Evolutionary conservation across 2,329 filamentous ascomycete species (phyloP).

Genomic region (Coniochaeta sp.): DNA sequence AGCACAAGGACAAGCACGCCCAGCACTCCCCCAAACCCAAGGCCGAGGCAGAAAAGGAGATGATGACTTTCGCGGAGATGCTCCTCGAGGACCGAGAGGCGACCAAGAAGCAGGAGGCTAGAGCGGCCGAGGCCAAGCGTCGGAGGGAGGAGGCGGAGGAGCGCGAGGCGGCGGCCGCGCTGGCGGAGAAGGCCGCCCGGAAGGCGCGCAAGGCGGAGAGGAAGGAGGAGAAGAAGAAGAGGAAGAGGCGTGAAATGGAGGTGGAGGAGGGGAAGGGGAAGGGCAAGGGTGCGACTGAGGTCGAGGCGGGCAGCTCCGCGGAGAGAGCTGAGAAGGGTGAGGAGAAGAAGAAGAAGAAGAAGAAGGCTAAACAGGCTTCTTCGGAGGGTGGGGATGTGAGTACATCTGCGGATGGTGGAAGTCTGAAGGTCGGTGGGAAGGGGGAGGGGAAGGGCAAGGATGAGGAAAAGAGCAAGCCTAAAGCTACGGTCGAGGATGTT

Average conservation of each 20-base stretch:
- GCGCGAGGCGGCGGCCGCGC: background rate
- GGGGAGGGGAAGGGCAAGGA: conserved; percentile 5
- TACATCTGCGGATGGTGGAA: background rate
- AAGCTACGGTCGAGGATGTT: conserved; percentile 14
- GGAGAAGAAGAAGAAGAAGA: conserved; percentile 1
- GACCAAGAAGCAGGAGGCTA: background rate
- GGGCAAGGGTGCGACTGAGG: background rate
- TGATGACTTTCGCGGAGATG: background rate
- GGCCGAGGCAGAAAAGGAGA: conserved; percentile 4
- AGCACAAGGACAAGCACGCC: background rate
- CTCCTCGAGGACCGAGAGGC: background rate
- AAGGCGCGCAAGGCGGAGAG: conserved; percentile 8
- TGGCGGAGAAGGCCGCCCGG: conserved; percentile 9
- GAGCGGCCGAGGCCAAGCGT: background rate
- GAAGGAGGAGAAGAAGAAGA: background rate
- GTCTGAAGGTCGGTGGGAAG: conserved; percentile 19
- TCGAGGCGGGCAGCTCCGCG: background rate
- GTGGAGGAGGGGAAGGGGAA: background rate
- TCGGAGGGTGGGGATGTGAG: too few relatives aligned
- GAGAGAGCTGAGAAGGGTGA: background rate
- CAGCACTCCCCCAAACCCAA: background rate
- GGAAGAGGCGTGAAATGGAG: too few relatives aligned
- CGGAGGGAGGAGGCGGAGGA: conserved; percentile 2
- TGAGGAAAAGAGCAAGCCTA: conserved; percentile 12
- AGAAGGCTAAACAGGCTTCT: conserved; percentile 16